Evolutionary conservation across 129 eudicot genomes (phyloP), one percentile per base, ranked within the genome.

Genomic region (Pulicaria dysenterica): DNA sequence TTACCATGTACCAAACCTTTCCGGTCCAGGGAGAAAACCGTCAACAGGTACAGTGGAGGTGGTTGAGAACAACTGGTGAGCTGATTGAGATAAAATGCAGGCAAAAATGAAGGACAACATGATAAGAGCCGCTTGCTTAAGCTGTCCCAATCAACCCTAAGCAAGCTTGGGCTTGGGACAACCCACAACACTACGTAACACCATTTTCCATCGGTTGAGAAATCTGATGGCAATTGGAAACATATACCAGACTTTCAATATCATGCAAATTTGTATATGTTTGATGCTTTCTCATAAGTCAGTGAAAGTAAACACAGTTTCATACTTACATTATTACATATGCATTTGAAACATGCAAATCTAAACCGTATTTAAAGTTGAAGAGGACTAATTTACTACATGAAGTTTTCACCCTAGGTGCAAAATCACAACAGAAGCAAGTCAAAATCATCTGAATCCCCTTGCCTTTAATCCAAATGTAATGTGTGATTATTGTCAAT

Each of bases 121-220:
- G 97, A 88, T 58, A 86, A 41, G 47, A 90, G 82, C 63, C 94
- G 80, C 50, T 74, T 88, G 78, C 81, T 90, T 72, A 90, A 80
- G 79, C 87, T 85, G 74, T 80, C 84, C 96, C 96, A 87, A 56
- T 85, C 85, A 44, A 90, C 77, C 54, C 39, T 70, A 37, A 69
- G 19, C 8, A 89, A 83, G 58, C 73, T 81, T 51, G 88, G 86
- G 12, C 79, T 73, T 34, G 96, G 89, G 15, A 83, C 82, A 36
- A 87, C 90, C 94, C 91, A 87, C 38, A 90, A 72, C 40, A 90
- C 94, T 43, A 90, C 43, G 79, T 90, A 90, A 80, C 96, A 90
- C 96, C 96, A 90, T 56, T 73, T 90, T 55, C 96, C 96, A 81
- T 90, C 96, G 8, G 96, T 90, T 5, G 93, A 83, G 46, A 85